Evolutionary conservation across 2,329 filamentous ascomycete genomes (phyloP), one percentile per base, ranked within the genome.

Genomic region (Ophiognomonia clavigignenti-juglandacearum): DNA sequence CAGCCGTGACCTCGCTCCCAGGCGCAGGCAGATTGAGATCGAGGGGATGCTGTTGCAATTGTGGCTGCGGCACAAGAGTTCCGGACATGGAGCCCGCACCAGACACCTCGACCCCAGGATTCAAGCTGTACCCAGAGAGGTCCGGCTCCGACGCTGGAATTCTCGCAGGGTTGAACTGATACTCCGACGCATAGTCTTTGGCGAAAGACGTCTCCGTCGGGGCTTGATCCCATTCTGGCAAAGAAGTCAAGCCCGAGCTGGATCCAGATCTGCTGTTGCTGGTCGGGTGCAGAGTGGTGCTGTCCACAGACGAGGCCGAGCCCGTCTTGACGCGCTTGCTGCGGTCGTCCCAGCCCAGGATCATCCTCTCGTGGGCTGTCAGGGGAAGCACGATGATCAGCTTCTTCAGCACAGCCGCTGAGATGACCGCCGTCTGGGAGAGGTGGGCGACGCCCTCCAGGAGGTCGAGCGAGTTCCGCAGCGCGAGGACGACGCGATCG

Each of bases 401-500:
- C 26, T 45, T 37, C 35, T 24, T 45, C 22, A 45, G 43, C 19
- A 38, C 35, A 11, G 35, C 26, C 34, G 19, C 32, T 3, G 43
- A 38, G 6, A 45, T 39, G 23, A 45, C 34, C 11, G 43, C 43
- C 24, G 43, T 45, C 36, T 39, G 32, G 23, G 43, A 38, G 16
- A 45, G 43, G 26, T 45, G 34, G 11, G 31, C 22, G 18, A 45
- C 43, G 8, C 24, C 36, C 18, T 45, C 43, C n/a, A 45, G 14
- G 4, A 39, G 31, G 9, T 22, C 23, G 5, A 45, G n/a, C 6
- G 43, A 26, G 20, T 31, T 37, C 18, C 29, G 18, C 23, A 45
- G 34, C 20, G 34, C 34, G 9, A 31, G 34, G 9, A 45, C 36
- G n/a, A 37, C 24, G 26, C 34, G 43, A 16, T 59, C 53, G n/a